Evolutionary conservation across 768 basidiomycete species (phyloP).

Genomic region (Boletus sp.): DNA sequence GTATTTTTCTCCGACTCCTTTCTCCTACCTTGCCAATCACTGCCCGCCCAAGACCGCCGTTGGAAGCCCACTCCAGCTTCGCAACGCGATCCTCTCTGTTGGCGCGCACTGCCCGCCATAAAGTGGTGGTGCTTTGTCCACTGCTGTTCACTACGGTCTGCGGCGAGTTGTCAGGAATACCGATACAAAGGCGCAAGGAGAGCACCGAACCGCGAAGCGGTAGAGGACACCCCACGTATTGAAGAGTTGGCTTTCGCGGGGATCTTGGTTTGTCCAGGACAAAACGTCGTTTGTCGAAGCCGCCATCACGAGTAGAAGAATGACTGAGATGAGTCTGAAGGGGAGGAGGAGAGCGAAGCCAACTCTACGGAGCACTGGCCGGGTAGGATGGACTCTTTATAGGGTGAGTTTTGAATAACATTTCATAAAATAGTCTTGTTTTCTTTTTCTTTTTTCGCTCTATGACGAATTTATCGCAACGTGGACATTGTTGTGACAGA

Average conservation of each 20-base stretch:
- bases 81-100: constrained; percentile 88
- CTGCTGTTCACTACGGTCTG: constrained; percentile 64
- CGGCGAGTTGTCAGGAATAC: constrained; percentile 25
- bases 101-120: constrained; percentile 78
- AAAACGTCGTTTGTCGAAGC: constrained; percentile 64
- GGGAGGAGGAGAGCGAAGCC: constrained; percentile 31
- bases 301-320: constrained; percentile 44
- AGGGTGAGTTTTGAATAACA: constrained; percentile 41
- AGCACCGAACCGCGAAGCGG: constrained; percentile 64
- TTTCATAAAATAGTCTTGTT: constrained; percentile 47
- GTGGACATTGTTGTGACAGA: constrained; percentile 68
- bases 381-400: constrained; percentile 48
- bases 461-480: constrained; percentile 68
- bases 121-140: constrained; percentile 71
- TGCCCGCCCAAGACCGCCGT: constrained; percentile 80
- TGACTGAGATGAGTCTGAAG: constrained; percentile 27
- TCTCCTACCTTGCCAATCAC: constrained; percentile 75
- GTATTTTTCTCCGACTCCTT: constrained; percentile 8
- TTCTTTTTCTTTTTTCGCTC: constrained; percentile 38
- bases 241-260: constrained; percentile 80
- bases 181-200: constrained; percentile 15
- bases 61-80: constrained; percentile 83
- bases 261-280: constrained; percentile 86
- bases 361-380: constrained; percentile 21
- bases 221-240: constrained; percentile 80